phyloP scores from a whole-genome alignment of 345 rosid genomes.

The Litchi chinensis region DNA sequence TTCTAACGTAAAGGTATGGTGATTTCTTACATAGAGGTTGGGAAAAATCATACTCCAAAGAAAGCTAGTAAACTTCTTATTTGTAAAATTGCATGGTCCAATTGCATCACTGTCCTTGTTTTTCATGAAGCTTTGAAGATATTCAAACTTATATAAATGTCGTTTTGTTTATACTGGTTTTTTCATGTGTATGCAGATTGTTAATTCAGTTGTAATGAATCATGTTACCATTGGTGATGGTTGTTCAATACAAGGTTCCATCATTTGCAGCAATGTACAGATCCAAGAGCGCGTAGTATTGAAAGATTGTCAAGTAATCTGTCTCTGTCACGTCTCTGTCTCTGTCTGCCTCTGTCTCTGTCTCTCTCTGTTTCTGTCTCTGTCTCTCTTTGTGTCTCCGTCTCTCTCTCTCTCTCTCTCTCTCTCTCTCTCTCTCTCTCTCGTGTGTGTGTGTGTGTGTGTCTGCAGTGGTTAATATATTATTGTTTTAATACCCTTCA shows the following conservation, averaged over 20 bases:
- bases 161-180: neutral
- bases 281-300: conserved; percentile 83
- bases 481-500: neutral
- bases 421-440: too few relatives aligned
- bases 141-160: neutral
- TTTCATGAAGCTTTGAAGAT: neutral
- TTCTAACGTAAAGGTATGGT: conserved; percentile 88
- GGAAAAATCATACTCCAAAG: neutral
- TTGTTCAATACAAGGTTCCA: conserved; percentile 90
- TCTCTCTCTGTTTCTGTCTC: too few relatives aligned
- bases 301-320: conserved; percentile 85
- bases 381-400: too few relatives aligned
- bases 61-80: neutral
- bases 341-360: too few relatives aligned
- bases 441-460: neutral
- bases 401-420: neutral
- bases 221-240: conserved; percentile 90
- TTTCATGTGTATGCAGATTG: conserved; percentile 54
- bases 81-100: neutral
- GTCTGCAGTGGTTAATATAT: neutral
- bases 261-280: conserved; percentile 87
- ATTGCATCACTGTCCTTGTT: neutral
- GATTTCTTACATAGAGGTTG: conserved; percentile 10
- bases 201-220: conserved; percentile 89
- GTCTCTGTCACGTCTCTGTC: neutral